Percentiles rank a stretch among this genome's conserved stretches.
Conservation (phyloP, 1,284 basidiomycete genomes). For the Ganoderma meredithae region DNA sequence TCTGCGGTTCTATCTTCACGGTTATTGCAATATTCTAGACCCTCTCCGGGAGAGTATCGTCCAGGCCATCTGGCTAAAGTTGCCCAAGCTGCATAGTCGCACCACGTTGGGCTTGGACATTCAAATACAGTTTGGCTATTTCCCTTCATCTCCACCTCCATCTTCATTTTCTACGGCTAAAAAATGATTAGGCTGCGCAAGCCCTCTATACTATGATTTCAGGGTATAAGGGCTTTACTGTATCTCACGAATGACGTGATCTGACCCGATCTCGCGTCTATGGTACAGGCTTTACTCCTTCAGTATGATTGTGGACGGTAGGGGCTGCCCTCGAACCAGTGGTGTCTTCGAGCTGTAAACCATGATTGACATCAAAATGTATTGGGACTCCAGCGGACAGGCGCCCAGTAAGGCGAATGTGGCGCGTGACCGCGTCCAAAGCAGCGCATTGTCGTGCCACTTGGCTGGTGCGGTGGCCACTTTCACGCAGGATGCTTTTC, state of each 20-base stretch:
- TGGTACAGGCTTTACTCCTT: too few species aligned
- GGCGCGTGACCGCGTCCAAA: constrained; percentile 3
- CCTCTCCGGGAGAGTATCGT: too few species aligned
- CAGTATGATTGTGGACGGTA: too few species aligned
- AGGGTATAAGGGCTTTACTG: neutral
- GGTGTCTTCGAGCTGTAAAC: too few species aligned
- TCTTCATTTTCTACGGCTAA: neutral
- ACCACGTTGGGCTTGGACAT: too few species aligned
- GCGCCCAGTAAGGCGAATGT: neutral
- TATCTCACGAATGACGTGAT: neutral
- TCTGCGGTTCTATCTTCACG: too few species aligned
- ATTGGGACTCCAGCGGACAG: too few species aligned
- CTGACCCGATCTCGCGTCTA: neutral
- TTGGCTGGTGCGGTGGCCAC: neutral
- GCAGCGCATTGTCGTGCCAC: constrained; percentile 15
- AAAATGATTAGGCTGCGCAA: neutral
- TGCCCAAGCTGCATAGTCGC: too few species aligned
- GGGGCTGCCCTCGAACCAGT: too few species aligned
- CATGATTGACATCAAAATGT: too few species aligned
- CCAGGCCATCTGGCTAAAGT: too few species aligned
- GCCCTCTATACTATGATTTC: neutral
- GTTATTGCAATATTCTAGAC: too few species aligned
- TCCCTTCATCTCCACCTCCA: neutral
- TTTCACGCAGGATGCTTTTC: neutral
- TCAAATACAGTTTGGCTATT: neutral